Conservation (phyloP, 352 stramenopile genomes). For the Phytopythium mirpurense region DNA sequence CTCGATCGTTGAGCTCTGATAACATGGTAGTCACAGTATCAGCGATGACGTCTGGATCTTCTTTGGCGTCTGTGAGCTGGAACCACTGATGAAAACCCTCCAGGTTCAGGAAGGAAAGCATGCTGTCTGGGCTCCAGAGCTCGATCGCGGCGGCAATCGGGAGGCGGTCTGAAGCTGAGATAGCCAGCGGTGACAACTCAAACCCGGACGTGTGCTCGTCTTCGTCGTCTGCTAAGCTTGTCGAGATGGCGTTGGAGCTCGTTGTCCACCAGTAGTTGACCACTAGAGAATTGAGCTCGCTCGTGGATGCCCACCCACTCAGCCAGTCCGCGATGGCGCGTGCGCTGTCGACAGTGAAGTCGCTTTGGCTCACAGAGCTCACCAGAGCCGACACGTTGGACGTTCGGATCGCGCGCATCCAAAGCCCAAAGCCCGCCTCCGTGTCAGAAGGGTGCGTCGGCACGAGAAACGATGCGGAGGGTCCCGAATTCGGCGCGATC, state of each 20-base stretch:
- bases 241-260: slow-evolving; percentile 35
- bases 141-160: slow-evolving; percentile 28
- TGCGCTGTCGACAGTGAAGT: slow-evolving; percentile 14
- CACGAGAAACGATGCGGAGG: slow-evolving; percentile 34
- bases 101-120: slow-evolving; percentile 38
- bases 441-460: slow-evolving; percentile 23
- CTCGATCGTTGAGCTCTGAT: slow-evolving; percentile 28
- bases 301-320: slow-evolving; percentile 17
- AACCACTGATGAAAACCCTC: slow-evolving; percentile 52
- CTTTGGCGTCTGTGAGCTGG: slow-evolving; percentile 8
- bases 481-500: slow-evolving; percentile 4
- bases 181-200: slow-evolving; percentile 28
- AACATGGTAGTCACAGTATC: slow-evolving; percentile 11
- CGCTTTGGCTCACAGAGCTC: slow-evolving; percentile 11
- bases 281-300: slow-evolving; percentile 31
- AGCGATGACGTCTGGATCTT: background rate
- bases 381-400: slow-evolving; percentile 17
- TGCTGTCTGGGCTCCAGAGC: slow-evolving; percentile 37
- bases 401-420: slow-evolving; percentile 34
- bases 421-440: slow-evolving; percentile 27
- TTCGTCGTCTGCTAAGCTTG: slow-evolving; percentile 36
- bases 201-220: slow-evolving; percentile 38
- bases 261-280: slow-evolving; percentile 51
- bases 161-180: slow-evolving; percentile 14
- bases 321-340: slow-evolving; percentile 35